Evolutionary conservation across 2,329 filamentous ascomycete genomes (phyloP).

Genomic region (Teratosphaeria gauchensis): DNA sequence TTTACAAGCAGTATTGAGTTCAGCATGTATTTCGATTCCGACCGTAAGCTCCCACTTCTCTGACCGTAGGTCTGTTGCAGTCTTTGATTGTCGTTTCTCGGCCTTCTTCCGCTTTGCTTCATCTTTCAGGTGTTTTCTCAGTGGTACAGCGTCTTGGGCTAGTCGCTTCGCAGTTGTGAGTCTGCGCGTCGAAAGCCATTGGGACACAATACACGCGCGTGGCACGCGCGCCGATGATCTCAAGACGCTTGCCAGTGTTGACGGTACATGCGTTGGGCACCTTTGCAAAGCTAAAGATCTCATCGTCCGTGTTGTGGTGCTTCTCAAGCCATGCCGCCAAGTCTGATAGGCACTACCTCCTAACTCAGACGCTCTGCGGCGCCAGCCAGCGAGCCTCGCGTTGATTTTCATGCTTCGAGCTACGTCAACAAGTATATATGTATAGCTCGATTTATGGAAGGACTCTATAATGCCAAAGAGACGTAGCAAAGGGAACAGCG

Average conservation of each 20-base stretch:
- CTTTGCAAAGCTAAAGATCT: background rate
- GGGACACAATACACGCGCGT: slow-evolving; percentile 18
- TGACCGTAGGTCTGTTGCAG: slow-evolving; percentile 15
- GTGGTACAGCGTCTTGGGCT: slow-evolving; percentile 22
- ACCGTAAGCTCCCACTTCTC: slow-evolving; percentile 84
- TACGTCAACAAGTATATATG: no score
- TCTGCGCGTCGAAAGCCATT: slow-evolving; percentile 21
- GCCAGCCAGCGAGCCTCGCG: background rate
- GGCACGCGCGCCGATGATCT: slow-evolving; percentile 3
- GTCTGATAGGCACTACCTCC: background rate
- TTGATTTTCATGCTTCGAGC: no score
- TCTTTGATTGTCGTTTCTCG: slow-evolving; percentile 9
- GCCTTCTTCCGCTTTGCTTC: slow-evolving; percentile 28
- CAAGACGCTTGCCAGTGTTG: background rate
- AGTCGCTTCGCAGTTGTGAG: slow-evolving; percentile 10
- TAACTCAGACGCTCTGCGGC: background rate
- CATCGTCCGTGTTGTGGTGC: background rate
- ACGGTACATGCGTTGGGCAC: background rate
- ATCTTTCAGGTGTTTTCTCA: slow-evolving; percentile 33
- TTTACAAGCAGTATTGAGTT: slow-evolving; percentile 80
- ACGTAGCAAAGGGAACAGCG: no score
- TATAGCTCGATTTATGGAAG: no score
- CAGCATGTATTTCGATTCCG: slow-evolving; percentile 94
- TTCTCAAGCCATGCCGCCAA: background rate
- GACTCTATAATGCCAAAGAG: no score